phyloP scores from a whole-genome alignment of 768 basidiomycete species.

The Mycena crocata region DNA sequence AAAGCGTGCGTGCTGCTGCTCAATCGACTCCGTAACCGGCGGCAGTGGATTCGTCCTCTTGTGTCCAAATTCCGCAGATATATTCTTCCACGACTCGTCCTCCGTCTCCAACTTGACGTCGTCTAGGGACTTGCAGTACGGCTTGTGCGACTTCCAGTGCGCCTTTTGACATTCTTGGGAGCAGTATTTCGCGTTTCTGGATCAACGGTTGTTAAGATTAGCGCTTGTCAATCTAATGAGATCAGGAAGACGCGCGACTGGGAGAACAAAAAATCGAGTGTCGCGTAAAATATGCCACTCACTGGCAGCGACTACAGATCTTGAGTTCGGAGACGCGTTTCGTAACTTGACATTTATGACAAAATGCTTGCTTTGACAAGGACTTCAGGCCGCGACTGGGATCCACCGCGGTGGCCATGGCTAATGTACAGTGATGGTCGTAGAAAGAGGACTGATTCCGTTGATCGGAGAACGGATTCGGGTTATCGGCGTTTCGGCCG shows the following conservation, averaged over 20 bases:
- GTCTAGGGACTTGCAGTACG: constrained; percentile 10
- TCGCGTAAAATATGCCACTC: not conserved
- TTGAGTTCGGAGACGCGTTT: constrained; percentile 9
- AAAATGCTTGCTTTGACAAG: constrained; percentile 8
- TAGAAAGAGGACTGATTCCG: too few relatives aligned
- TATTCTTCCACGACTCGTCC: constrained; percentile 12
- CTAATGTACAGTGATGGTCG: too few relatives aligned
- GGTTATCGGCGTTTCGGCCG: too few relatives aligned
- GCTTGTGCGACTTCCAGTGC: constrained; percentile 17
- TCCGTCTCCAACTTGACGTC: constrained; percentile 1
- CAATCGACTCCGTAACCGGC: constrained; percentile 13
- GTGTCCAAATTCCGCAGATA: constrained; percentile 3
- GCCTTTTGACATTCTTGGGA: constrained; percentile 13
- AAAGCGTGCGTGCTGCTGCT: constrained; percentile 1
- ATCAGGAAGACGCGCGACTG: not conserved
- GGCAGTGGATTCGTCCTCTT: not conserved
- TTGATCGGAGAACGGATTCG: too few relatives aligned
- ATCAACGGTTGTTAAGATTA: constrained; percentile 2
- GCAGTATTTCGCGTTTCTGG: constrained; percentile 21
- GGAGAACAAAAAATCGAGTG: not conserved
- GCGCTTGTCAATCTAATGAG: too few relatives aligned
- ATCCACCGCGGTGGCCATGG: not conserved
- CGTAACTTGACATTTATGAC: constrained; percentile 15
- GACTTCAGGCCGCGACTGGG: constrained; percentile 15
- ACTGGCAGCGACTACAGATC: constrained; percentile 15